phyloP scores from a whole-genome alignment of 2,329 filamentous ascomycete species.

The Sporothrix pallida region DNA sequence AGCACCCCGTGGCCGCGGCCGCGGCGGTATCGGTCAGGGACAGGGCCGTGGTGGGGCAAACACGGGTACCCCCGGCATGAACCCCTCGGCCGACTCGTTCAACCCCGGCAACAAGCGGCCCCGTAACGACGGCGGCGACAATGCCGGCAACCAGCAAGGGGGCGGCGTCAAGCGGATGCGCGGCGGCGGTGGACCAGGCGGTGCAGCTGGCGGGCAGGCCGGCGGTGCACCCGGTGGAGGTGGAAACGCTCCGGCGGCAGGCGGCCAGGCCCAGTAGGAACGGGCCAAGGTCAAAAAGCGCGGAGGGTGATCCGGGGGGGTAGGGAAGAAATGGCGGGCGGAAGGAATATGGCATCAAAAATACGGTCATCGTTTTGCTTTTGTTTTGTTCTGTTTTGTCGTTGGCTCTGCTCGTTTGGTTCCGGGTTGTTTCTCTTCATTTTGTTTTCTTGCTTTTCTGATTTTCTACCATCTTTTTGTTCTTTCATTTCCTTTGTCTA shows the following conservation, averaged over 20 bases:
- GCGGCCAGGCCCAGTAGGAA: slow-evolving; percentile 23
- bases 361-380: not conserved
- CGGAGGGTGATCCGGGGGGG: not conserved
- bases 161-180: slow-evolving; percentile 49
- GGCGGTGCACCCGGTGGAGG: not conserved
- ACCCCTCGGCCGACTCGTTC: slow-evolving; percentile 58
- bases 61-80: slow-evolving; percentile 49
- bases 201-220: slow-evolving; percentile 35
- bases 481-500: not conserved
- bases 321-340: not conserved
- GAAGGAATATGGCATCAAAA: not conserved
- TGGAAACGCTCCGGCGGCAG: slow-evolving; percentile 5
- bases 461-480: not conserved
- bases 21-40: slow-evolving; percentile 37
- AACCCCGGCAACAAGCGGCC: slow-evolving; percentile 62
- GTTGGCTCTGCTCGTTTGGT: not conserved
- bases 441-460: not conserved
- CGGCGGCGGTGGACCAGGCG: slow-evolving; percentile 41
- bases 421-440: not conserved
- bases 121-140: slow-evolving; percentile 52
- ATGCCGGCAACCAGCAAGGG: slow-evolving; percentile 39
- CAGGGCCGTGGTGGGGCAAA: slow-evolving; percentile 36
- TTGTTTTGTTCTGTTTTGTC: not conserved
- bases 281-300: not conserved
- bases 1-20: slow-evolving; percentile 41